Conservation (phyloP, 2,329 filamentous ascomycete genomes). For the Fusarium sp. region DNA sequence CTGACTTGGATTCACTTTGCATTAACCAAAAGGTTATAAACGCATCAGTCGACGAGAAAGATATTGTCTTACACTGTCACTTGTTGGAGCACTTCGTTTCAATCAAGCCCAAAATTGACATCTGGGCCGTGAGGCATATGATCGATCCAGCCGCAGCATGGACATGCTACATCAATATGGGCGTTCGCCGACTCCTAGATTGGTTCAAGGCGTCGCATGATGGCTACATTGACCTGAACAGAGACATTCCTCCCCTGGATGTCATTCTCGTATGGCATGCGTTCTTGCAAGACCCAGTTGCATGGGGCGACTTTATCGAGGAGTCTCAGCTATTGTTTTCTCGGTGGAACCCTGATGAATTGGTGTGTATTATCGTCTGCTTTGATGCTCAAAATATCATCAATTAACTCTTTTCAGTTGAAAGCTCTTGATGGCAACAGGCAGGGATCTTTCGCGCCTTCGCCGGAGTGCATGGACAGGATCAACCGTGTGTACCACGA, state of each 20-base stretch:
- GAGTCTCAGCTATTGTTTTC: not conserved
- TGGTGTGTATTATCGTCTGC: constrained; percentile 2
- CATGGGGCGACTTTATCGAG: not conserved
- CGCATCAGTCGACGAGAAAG: not conserved
- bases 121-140: constrained; percentile 7
- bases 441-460: constrained; percentile 3
- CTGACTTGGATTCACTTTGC: not conserved
- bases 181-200: not conserved
- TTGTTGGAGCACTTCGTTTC: constrained; percentile 24
- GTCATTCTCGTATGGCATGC: constrained; percentile 27
- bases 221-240: not conserved
- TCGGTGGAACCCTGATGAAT: constrained; percentile 10
- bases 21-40: not conserved
- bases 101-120: constrained; percentile 1
- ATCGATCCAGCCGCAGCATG: constrained; percentile 10
- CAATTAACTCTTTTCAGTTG: constrained; percentile 9
- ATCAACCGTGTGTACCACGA: constrained; percentile 1
- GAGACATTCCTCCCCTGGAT: constrained; percentile 16
- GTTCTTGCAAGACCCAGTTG: constrained; percentile 7
- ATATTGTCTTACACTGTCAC: constrained; percentile 11
- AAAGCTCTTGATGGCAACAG: not conserved
- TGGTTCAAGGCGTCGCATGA: constrained; percentile 18
- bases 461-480: not conserved
- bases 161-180: constrained; percentile 33
- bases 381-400: not conserved